A percentile compares a stretch with the other conserved stretches of the same genome.
Evolutionary conservation across 2,329 filamentous ascomycete genomes (phyloP).

Genomic region (Diaporthe sp.): DNA sequence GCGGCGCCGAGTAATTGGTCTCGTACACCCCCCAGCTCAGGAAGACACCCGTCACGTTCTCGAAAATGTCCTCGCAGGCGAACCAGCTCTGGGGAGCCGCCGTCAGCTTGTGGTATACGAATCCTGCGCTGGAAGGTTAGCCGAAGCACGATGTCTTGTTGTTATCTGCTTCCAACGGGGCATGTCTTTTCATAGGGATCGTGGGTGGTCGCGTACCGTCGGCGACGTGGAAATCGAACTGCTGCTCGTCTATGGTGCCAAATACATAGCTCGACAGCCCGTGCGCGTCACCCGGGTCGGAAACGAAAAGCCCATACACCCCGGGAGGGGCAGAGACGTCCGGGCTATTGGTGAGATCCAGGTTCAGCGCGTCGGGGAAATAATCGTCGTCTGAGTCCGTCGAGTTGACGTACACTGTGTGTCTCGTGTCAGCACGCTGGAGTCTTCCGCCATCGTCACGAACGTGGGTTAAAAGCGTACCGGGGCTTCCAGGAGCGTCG

Average conservation of each 20-base stretch:
- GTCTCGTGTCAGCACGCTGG: neutral
- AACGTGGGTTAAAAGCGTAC: neutral
- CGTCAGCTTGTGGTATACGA: constrained; percentile 27
- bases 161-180: fast-evolving
- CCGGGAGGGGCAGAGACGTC: neutral
- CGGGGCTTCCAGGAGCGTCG: neutral
- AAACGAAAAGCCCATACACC: constrained; percentile 17
- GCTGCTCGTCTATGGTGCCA: constrained; percentile 13
- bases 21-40: constrained; percentile 35
- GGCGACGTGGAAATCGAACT: constrained; percentile 26
- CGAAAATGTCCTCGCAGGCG: constrained; percentile 27
- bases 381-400: neutral
- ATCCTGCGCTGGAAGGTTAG: neutral
- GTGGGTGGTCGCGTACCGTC: neutral
- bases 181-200: too few relatives aligned
- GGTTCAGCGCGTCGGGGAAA: constrained; percentile 21
- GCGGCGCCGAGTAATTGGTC: neutral
- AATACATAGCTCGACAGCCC: neutral
- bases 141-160: too few relatives aligned
- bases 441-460: too few relatives aligned
- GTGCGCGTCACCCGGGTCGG: constrained; percentile 23
- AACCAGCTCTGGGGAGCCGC: constrained; percentile 34
- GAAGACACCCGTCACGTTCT: constrained; percentile 12
- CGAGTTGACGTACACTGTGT: constrained; percentile 34
- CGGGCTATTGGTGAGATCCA: constrained; percentile 33